Evolutionary conservation across 129 eudicot genomes (phyloP), one percentile per base, ranked within the genome.

Genomic region (Arctium lappa): DNA sequence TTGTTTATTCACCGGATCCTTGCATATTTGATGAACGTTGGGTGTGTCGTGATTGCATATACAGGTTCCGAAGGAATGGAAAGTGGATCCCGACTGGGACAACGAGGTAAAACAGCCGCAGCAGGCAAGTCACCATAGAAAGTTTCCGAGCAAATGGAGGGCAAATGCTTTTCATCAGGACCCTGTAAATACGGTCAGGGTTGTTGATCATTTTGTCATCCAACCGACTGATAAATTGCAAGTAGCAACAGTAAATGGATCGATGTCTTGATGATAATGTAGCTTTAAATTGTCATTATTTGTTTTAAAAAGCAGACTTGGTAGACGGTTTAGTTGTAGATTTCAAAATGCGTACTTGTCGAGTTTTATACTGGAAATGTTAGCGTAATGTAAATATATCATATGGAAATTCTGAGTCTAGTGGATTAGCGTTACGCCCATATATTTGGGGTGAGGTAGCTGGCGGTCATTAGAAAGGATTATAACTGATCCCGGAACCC

Each of bases 61-160:
- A 84, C 85, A 96, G 99, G 98, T 96, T 10, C 98, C 99, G 0
- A 96, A 96, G 86, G 97, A 93, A 74, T 96, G 99, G 99, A 93
- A 96, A 83, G 13, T 93, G 90, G 99, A 96, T 85, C 94, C 99
- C 0, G 91, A 89, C 38, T 96, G 99, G 99, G 99, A 96, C 2
- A 90, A 86, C 1, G 99, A 96, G 80, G 72, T 86, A 40, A 89
- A 83, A 78, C 91, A 89, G 71, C 93, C 92, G 18, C 89, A 88
- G 34, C 88, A 83, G 40, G 81, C 88, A 6, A 93, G 89, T 77
- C 87, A 96, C 84, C 87, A 31, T 13, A 86, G 93, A 77, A 87
- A 86, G 83, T 89, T 79, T 81, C 99, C 99, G 1, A 96, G 99
- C 91, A 93, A 93, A 86, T 96, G 99, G 99, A 83, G 87, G 27